Evolutionary conservation across 2,329 filamentous ascomycete species (phyloP).

Genomic region (Aspergillus bombycis): DNA sequence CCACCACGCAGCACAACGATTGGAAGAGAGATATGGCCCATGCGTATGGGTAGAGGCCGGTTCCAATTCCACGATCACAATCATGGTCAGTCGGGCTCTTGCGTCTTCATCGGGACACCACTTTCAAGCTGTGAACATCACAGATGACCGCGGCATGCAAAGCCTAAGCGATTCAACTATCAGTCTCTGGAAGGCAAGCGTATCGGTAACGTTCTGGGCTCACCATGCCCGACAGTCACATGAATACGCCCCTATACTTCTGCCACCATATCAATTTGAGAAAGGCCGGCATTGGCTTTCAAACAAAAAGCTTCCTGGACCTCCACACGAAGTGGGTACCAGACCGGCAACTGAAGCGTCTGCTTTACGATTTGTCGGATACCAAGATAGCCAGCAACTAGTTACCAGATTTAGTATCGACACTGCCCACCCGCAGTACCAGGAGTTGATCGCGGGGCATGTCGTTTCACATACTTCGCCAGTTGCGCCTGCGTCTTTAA

Average conservation of each 20-base stretch:
- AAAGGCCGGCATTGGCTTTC: slow-evolving; percentile 46
- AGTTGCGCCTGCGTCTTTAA: slow-evolving; percentile 20
- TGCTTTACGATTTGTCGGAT: slow-evolving; percentile 15
- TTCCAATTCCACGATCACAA: slow-evolving; percentile 37
- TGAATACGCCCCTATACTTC: slow-evolving; percentile 29
- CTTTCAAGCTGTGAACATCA: slow-evolving; percentile 25
- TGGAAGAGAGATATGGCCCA: slow-evolving; percentile 28
- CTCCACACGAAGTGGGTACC: neutral
- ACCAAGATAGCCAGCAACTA: slow-evolving; percentile 12
- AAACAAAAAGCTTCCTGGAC: slow-evolving; percentile 15
- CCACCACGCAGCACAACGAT: slow-evolving; percentile 43
- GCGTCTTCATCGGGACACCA: slow-evolving; percentile 4
- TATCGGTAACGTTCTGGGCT: slow-evolving; percentile 43
- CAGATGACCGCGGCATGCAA: slow-evolving; percentile 6
- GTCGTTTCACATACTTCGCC: slow-evolving; percentile 19
- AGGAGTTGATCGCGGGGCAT: slow-evolving; percentile 19
- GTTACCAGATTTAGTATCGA: slow-evolving; percentile 20
- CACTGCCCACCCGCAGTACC: slow-evolving; percentile 16
- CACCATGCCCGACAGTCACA: slow-evolving; percentile 34
- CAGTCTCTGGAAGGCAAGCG: slow-evolving; percentile 46
- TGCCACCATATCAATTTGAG: slow-evolving; percentile 53
- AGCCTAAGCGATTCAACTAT: slow-evolving; percentile 33
- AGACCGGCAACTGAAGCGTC: neutral
- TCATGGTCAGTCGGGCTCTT: slow-evolving; percentile 37
- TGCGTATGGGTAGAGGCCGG: slow-evolving; percentile 48